phyloP scores from a whole-genome alignment of 805 yeast genomes.

The Spathaspora boniae region DNA sequence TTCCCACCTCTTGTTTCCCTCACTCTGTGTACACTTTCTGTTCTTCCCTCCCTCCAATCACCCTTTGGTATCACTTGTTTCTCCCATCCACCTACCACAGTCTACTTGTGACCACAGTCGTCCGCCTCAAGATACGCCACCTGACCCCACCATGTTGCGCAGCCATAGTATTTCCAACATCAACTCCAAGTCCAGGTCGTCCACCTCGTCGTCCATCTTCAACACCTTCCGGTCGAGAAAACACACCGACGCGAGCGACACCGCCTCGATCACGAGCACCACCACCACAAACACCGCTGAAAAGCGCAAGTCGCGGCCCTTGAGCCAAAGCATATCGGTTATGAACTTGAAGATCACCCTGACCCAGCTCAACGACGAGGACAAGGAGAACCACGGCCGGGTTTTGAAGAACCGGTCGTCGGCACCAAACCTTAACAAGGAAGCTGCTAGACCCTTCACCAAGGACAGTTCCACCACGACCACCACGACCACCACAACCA shows the following conservation, averaged over 20 bases:
- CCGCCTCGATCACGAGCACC: constrained; percentile 2
- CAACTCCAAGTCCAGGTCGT: constrained; percentile 13
- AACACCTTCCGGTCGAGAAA: background rate
- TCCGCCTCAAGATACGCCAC: too few relatives aligned
- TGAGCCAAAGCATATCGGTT: constrained; percentile 14
- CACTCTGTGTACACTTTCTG: too few relatives aligned
- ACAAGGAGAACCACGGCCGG: constrained; percentile 7
- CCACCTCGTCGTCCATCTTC: constrained; percentile 12
- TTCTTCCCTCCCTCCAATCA: too few relatives aligned
- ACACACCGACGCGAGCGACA: constrained; percentile 1
- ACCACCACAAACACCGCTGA: background rate
- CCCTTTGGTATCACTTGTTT: too few relatives aligned
- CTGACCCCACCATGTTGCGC: constrained; percentile 19
- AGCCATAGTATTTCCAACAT: constrained; percentile 25
- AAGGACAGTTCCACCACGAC: too few relatives aligned
- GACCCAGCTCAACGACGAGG: constrained; percentile 2
- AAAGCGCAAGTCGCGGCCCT: constrained; percentile 12
- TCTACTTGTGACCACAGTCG: background rate
- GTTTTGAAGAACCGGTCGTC: constrained; percentile 19
- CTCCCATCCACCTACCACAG: background rate
- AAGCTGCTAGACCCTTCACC: too few relatives aligned
- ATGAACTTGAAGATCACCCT: constrained; percentile 7
- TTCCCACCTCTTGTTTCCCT: too few relatives aligned
- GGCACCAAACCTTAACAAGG: constrained; percentile 18
- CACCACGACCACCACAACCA: too few relatives aligned